Conservation (phyloP, 306 rosid species). For the Prunus davidiana region DNA sequence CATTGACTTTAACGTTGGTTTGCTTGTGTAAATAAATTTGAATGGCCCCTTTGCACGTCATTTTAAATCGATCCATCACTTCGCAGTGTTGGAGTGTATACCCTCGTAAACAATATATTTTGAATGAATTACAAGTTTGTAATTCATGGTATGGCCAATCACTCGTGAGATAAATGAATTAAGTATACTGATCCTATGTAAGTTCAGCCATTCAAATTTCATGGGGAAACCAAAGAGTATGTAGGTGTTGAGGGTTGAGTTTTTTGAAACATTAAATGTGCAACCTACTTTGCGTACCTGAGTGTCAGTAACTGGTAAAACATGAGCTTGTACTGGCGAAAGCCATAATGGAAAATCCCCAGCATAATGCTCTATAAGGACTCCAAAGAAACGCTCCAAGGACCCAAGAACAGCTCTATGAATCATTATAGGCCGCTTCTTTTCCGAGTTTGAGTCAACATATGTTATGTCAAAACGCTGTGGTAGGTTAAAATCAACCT, state of each 20-base stretch:
- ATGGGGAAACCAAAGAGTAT: slow-evolving; percentile 3
- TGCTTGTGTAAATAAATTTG: background rate
- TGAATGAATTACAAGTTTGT: background rate
- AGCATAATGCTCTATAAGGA: slow-evolving; percentile 92
- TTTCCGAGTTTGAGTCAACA: slow-evolving; percentile 77
- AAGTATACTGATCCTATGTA: background rate
- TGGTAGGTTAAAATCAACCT: slow-evolving; percentile 96
- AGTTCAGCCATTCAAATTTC: background rate
- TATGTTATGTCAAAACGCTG: slow-evolving; percentile 90
- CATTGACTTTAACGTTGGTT: background rate
- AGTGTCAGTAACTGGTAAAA: slow-evolving; percentile 82
- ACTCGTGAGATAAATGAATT: background rate
- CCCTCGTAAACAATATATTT: background rate
- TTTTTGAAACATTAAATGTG: background rate
- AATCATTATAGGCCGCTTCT: slow-evolving; percentile 85
- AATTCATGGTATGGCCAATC: background rate
- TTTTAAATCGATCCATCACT: background rate
- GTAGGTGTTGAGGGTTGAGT: background rate
- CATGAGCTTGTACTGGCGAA: slow-evolving; percentile 87
- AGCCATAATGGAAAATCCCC: slow-evolving; percentile 98
- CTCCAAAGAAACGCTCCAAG: slow-evolving; percentile 91
- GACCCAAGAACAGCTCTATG: slow-evolving; percentile 99
- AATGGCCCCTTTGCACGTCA: background rate
- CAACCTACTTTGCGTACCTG: slow-evolving; percentile 53
- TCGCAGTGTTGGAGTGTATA: background rate